Conservation (phyloP, 2,329 filamentous ascomycete species). For the Talaromyces sp. region DNA sequence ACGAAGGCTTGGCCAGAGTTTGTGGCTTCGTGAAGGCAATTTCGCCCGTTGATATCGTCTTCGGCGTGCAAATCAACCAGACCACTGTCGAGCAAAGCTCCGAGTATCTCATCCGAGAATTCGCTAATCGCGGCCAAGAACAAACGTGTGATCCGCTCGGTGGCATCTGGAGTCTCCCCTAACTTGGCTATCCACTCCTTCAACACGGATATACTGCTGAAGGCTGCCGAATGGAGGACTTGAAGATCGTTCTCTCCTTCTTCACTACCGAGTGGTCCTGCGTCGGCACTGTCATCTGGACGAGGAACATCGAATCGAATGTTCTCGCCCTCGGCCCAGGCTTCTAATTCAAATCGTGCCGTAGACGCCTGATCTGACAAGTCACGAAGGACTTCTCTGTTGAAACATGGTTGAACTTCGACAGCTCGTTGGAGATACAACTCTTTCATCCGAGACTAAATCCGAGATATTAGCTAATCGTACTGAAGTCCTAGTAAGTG, state of each 20-base stretch:
- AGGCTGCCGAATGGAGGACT: conserved; percentile 72
- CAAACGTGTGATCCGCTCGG: conserved; percentile 77
- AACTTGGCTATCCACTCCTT: conserved; percentile 77
- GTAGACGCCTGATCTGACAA: conserved; percentile 95
- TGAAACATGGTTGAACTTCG: conserved; percentile 97
- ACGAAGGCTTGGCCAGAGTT: conserved; percentile 85
- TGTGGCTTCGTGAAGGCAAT: conserved; percentile 92
- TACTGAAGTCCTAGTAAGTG: conserved; percentile 11
- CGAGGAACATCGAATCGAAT: conserved; percentile 66
- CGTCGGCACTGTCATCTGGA: conserved; percentile 33
- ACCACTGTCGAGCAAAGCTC: conserved; percentile 70
- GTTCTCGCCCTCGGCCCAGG: conserved; percentile 95
- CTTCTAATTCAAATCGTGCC: conserved; percentile 88
- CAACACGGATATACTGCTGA: conserved; percentile 72
- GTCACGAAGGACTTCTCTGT: conserved; percentile 92
- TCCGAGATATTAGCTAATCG: conserved; percentile 24
- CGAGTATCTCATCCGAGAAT: conserved; percentile 70
- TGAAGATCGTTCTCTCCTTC: conserved; percentile 87
- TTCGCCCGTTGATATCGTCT: conserved; percentile 96
- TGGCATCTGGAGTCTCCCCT: conserved; percentile 54
- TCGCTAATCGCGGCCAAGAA: conserved; percentile 88
- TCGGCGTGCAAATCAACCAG: conserved; percentile 87
- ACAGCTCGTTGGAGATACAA: conserved; percentile 92
- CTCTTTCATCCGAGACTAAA: conserved; percentile 87
- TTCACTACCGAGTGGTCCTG: conserved; percentile 57